A percentile compares a stretch with the other conserved stretches of the same genome.
Conservation (phyloP, 1,139 yeast species). For the Ogataea hybrid region DNA sequence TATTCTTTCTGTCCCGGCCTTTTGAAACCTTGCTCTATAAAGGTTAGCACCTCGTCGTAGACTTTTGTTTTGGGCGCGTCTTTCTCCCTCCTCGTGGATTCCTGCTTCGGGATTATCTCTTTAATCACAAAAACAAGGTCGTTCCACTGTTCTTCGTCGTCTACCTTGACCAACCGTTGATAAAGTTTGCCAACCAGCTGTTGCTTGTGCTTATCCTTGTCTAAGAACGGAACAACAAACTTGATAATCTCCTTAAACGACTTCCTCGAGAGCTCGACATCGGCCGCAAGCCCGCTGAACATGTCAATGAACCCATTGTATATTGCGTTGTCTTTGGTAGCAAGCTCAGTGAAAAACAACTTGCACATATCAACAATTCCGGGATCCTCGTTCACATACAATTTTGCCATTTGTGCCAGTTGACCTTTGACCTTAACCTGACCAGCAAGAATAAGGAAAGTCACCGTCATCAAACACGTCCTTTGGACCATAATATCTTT, state of each 20-base stretch:
- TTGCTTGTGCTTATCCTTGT: slow-evolving; percentile 87
- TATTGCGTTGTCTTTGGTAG: slow-evolving; percentile 95
- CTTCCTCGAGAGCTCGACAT: slow-evolving; percentile 57
- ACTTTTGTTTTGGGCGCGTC: slow-evolving; percentile 24
- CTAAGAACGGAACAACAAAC: slow-evolving; percentile 79
- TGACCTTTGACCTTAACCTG: slow-evolving; percentile 98
- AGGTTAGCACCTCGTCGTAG: slow-evolving; percentile 29
- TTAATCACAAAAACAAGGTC: slow-evolving; percentile 80
- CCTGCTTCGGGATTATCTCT: slow-evolving; percentile 30
- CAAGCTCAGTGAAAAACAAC: slow-evolving; percentile 87
- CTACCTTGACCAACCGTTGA: slow-evolving; percentile 61
- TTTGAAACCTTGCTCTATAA: slow-evolving; percentile 70
- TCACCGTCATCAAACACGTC: slow-evolving; percentile 95
- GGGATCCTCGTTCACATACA: slow-evolving; percentile 84
- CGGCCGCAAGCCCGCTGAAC: slow-evolving; percentile 82
- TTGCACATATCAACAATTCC: slow-evolving; percentile 88
- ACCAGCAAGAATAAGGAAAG: slow-evolving; percentile 94
- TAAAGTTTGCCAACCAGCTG: slow-evolving; percentile 80
- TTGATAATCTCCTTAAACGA: slow-evolving; percentile 77
- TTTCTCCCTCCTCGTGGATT: slow-evolving; percentile 25
- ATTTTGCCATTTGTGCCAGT: slow-evolving; percentile 95
- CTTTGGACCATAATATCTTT: slow-evolving; percentile 86
- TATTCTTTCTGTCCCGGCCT: slow-evolving; percentile 39
- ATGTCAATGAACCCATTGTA: slow-evolving; percentile 96
- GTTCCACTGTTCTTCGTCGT: slow-evolving; percentile 72